Evolutionary conservation across 306 rosid species (phyloP).

Genomic region (Cucumis cinereus): DNA sequence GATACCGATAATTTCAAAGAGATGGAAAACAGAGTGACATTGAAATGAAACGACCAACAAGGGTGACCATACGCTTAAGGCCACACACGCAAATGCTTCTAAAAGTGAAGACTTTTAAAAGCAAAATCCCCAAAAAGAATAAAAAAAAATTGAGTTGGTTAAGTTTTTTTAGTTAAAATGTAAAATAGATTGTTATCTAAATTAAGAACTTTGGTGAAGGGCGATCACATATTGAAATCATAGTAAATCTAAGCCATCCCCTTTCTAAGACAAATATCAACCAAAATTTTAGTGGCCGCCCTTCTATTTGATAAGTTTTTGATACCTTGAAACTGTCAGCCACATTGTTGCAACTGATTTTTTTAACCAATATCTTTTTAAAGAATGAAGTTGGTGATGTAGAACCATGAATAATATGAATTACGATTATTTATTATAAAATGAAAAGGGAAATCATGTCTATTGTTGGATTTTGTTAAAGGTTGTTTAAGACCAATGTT

Average conservation of each 20-base stretch:
- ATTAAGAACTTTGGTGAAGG: not conserved
- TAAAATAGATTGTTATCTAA: not conserved
- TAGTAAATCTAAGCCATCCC: not conserved
- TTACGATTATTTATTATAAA: not conserved
- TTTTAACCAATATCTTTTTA: too few species aligned
- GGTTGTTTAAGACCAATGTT: too few species aligned
- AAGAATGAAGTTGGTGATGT: not conserved
- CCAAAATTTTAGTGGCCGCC: not conserved
- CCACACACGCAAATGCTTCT: not conserved
- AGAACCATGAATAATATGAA: not conserved
- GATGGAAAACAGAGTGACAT: not conserved
- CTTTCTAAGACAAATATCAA: not conserved
- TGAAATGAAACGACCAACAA: not conserved
- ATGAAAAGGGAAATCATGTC: not conserved
- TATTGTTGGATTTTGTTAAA: not conserved
- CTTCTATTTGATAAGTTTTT: too few species aligned
- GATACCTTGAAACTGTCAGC: not conserved
- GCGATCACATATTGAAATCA: not conserved
- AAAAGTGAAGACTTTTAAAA: not conserved
- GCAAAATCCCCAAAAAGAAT: not conserved
- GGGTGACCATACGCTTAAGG: not conserved
- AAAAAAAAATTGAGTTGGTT: not conserved
- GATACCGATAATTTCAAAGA: not conserved
- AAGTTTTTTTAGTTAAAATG: not conserved
- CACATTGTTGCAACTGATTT: not conserved